Percentiles rank a stretch among this genome's conserved stretches.
phyloP scores from a whole-genome alignment of 768 basidiomycete species.

The Epithele typhae region DNA sequence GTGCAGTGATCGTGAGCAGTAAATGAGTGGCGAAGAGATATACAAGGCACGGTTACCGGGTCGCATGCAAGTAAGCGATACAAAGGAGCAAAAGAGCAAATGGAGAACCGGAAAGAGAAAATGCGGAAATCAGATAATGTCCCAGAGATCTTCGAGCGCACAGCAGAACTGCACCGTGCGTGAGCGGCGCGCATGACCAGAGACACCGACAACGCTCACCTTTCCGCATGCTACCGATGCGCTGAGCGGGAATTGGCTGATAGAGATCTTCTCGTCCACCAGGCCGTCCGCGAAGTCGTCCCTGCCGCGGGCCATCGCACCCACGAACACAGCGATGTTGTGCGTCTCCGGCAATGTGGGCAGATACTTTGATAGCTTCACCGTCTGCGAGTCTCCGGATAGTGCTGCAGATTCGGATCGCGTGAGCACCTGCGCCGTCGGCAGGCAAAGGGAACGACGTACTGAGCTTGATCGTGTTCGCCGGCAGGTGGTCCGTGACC shows the following conservation, averaged over 20 bases:
- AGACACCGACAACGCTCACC: slow-evolving; percentile 44
- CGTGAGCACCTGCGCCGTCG: slow-evolving; percentile 1
- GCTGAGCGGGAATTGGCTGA: slow-evolving; percentile 90
- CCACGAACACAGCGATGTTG: slow-evolving; percentile 91
- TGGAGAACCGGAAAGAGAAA: not conserved
- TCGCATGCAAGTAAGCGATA: no score
- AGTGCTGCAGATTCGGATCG: slow-evolving; percentile 49
- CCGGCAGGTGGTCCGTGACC: slow-evolving; percentile 88
- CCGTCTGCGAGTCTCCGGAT: slow-evolving; percentile 84
- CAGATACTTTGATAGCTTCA: slow-evolving; percentile 79
- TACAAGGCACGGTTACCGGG: not conserved
- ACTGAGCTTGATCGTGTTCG: slow-evolving; percentile 96
- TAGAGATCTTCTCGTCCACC: slow-evolving; percentile 95
- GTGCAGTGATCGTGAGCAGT: slow-evolving; percentile 9
- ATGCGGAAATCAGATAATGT: slow-evolving; percentile 58
- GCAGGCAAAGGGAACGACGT: slow-evolving; percentile 29
- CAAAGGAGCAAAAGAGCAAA: not conserved
- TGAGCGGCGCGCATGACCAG: slow-evolving; percentile 2
- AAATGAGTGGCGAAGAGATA: slow-evolving; percentile 7
- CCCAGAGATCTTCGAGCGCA: slow-evolving; percentile 92
- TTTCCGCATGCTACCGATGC: slow-evolving; percentile 96
- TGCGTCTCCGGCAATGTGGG: slow-evolving; percentile 84
- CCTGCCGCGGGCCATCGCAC: slow-evolving; percentile 94
- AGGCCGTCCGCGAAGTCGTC: slow-evolving; percentile 96
- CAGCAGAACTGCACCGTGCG: slow-evolving; percentile 67